phyloP scores from a whole-genome alignment of 805 yeast genomes.

The Jamesozyma lodderae region DNA sequence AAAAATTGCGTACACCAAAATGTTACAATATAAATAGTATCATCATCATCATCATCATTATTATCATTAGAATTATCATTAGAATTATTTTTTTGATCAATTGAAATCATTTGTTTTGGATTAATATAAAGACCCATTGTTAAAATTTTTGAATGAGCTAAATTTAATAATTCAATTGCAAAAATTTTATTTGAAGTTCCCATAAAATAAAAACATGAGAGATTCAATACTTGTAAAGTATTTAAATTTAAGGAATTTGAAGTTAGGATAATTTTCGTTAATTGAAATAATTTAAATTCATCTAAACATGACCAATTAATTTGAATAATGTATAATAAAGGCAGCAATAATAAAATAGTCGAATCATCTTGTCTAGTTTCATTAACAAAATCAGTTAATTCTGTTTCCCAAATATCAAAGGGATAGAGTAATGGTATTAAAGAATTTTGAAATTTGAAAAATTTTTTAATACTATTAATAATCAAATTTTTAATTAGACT shows the following conservation, averaged over 20 bases:
- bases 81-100: conserved; percentile 1
- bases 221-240: conserved; percentile 16
- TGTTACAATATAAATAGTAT: conserved; percentile 11
- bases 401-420: conserved; percentile 9
- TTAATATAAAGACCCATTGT: conserved; percentile 21
- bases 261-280: conserved; percentile 19
- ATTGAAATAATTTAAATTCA: conserved; percentile 19
- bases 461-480: conserved; percentile 8
- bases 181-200: conserved; percentile 3
- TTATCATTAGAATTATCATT: conserved; percentile 1
- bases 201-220: conserved; percentile 24
- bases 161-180: conserved; percentile 13
- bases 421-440: conserved; percentile 22
- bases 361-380: neutral
- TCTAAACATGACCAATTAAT: conserved; percentile 25
- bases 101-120: conserved; percentile 14
- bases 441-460: conserved; percentile 15
- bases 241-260: conserved; percentile 8
- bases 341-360: conserved; percentile 13
- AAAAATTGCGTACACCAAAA: conserved; percentile 27
- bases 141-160: conserved; percentile 13
- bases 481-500: conserved; percentile 7
- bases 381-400: conserved; percentile 5
- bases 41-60: conserved; percentile 5
- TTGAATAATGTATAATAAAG: conserved; percentile 21